Evolutionary conservation across 108 stramenopile species (phyloP), one percentile per base, ranked within the genome.

Genomic region (Bacterosira constricta): DNA sequence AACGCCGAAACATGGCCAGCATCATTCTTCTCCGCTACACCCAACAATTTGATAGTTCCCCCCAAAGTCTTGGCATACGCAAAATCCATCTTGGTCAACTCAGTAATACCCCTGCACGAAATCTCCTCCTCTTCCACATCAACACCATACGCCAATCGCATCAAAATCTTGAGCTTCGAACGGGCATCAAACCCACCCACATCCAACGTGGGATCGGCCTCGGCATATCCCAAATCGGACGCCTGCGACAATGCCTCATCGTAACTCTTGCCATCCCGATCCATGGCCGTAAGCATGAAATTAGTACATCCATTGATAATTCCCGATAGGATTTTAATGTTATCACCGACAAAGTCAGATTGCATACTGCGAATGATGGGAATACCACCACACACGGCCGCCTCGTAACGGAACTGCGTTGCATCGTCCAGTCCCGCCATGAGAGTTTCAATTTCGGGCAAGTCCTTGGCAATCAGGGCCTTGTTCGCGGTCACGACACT

Each of bases 271-370:
- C 89, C 89, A 73, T 92, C 85, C 35, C 85, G 77, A 75, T 97
- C 98, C 98, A 98, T 98, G 68, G 90, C 95, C 25, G 96, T 96
- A 30, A 98, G 75, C 96, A 98, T 98, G 73, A 97, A 98, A 83
- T 98, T 98, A 56, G 98, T 98, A 75, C 96, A 97, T 42, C 98
- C 98, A 75, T 97, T 98, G 85, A 98, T 96, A 72, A 98, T 98
- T 27, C 94, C 93, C 54, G 80, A 76, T 59, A 94, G 73, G 76
- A 88, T 84, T 29, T 81, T 46, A 55, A 98, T 85, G 39, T 92
- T 80, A 80, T 97, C 97, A 32, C 95, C 96, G 10, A 91, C 89
- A 74, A 93, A 97, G 75, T 97, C 96, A 39, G 81, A 81, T 71
- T 98, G 96, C 73, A 98, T 85, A 37, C 95, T 90, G 68, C 94